Conservation (phyloP, 164 flowering plant species). For the Santalum album region DNA sequence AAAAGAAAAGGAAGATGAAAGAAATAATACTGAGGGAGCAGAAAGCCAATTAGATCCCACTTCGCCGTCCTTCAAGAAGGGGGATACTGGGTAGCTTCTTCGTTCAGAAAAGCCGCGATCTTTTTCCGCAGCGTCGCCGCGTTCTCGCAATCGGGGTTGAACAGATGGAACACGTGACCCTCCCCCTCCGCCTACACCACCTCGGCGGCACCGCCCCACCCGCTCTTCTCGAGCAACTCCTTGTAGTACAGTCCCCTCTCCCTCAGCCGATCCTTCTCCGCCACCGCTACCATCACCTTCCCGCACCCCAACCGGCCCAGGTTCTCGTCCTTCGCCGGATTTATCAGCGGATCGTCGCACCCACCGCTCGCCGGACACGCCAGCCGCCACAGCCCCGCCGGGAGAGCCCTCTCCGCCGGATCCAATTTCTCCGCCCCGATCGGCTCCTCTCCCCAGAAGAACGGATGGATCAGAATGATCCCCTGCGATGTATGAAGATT, state of each 20-base stretch:
- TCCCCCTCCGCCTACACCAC: constrained; percentile 12
- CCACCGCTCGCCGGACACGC: constrained; percentile 8
- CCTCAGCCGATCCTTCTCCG: constrained; percentile 13
- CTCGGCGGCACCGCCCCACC: constrained; percentile 11
- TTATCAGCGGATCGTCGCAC: constrained; percentile 9
- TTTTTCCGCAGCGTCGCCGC: constrained; percentile 3
- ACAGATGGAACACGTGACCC: constrained; percentile 15
- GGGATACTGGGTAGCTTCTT: too few relatives aligned
- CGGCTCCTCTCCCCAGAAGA: constrained; percentile 8
- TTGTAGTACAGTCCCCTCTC: constrained; percentile 7
- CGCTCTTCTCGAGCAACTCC: constrained; percentile 11
- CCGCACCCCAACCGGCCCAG: constrained; percentile 8
- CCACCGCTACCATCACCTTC: constrained; percentile 12
- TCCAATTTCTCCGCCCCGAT: too few relatives aligned
- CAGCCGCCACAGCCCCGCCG: constrained; percentile 1
- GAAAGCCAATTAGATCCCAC: too few relatives aligned
- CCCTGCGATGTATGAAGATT: constrained; percentile 19
- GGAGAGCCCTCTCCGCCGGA: too few relatives aligned
- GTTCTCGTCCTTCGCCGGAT: constrained; percentile 5
- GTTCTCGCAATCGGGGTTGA: constrained; percentile 9
- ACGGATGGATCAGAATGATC: constrained; percentile 27
- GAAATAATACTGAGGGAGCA: too few relatives aligned
- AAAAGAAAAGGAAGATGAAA: too few relatives aligned
- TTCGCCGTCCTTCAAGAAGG: too few relatives aligned
- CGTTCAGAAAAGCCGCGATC: constrained; percentile 2